Evolutionary conservation across 2,329 filamentous ascomycete species (phyloP), one percentile per base, ranked within the genome.

Genomic region (Colletotrichum sidae): DNA sequence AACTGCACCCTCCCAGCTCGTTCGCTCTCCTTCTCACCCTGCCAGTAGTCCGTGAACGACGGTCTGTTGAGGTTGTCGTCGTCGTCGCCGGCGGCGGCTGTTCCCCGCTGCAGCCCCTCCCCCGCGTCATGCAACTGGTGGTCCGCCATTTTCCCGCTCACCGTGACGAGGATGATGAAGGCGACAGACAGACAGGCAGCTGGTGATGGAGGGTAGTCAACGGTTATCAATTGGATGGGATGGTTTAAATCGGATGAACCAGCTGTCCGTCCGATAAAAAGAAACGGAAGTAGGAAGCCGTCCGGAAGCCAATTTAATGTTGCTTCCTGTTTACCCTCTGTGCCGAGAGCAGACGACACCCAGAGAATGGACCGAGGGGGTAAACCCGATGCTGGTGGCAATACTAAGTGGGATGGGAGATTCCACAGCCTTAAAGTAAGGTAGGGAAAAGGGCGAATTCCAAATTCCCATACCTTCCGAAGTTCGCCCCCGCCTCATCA

Each of bases 41-140:
- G 83, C 81, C 82, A 82, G 64, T 81, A 85, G 9, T 75, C 70
- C n/a, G 76, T 73, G 69, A 85, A 85, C n/a, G 82, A 82, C 2
- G 82, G 81, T 64, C 80, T 75, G 13, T 69, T 70, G 53, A 55
- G 50, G 15, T 70, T 61, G 33, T 65, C 64, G 55, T 67, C 67
- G 45, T 42, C 45, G 39, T 45, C 50, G 45, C 44, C 60, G 33
- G 25, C 4, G 25, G 46, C 15, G 44, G 59, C 33, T 52, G 61
- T 8, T 42, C 12, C 11, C 42, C 44, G 41, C 44, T 50, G 25
- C 58, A 45, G 51, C 51, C 49, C 58, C 47, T 33, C 58, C 42
- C 46, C 57, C n/a, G 50, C 25, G 39, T 41, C 60, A 33, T 25
- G 52, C 52, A 57, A 13, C 54, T 62, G 52, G 37, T 56, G 45